Base-by-base conservation (phyloP, 2,329 filamentous ascomycete genomes). In the Talaromyces sp. region DNA sequence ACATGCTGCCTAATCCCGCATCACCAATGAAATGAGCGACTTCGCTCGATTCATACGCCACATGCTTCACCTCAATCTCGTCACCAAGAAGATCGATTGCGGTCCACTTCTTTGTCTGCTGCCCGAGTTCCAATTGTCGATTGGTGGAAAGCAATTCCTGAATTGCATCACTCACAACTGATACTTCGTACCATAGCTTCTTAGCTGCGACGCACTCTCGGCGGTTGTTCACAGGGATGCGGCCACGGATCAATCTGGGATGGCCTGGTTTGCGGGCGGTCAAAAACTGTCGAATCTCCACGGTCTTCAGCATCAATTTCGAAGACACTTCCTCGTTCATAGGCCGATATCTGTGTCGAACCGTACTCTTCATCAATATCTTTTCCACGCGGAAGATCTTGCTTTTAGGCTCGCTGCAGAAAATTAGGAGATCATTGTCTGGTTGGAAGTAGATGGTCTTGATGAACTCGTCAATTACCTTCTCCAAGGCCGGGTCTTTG, bases 271-370 rank as follows among this genome's bases (percentile, higher is more conserved):
- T 66, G 39, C 69, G 63, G 10, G 69, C 71, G 45, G 74, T 69
- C 1, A 73, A 47, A 7, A 81, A 70, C 33, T 76, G 74, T 64
- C 81, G 79, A 6, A 75, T 70, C 66, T 81, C 79, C 1, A 70
- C 77, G 13, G 80, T 68, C 65, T 79, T 75, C 1, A 78, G 67
- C 62, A 72, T 73, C 7, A 78, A 63, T 31, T 73, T 69, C 17
- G 73, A 56, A 13, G 62, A 54, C 37, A 15, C 22, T 19, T 50
- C 39, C 13, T 63, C n/a, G 15, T 52, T 57, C 11, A 64, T 33
- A 9, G 66, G 69, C 22, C 71, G 59, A 60, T 70, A 72, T 9
- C 67, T 68, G 68, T 79, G 75, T 7, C 70, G 70, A 1, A 77
- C 75, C 64, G 69, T 73, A 1, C 76, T 71, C 61, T 74, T 76